Conservation (phyloP, 139 green algal species). For the Tetratostichococcus sp. region DNA sequence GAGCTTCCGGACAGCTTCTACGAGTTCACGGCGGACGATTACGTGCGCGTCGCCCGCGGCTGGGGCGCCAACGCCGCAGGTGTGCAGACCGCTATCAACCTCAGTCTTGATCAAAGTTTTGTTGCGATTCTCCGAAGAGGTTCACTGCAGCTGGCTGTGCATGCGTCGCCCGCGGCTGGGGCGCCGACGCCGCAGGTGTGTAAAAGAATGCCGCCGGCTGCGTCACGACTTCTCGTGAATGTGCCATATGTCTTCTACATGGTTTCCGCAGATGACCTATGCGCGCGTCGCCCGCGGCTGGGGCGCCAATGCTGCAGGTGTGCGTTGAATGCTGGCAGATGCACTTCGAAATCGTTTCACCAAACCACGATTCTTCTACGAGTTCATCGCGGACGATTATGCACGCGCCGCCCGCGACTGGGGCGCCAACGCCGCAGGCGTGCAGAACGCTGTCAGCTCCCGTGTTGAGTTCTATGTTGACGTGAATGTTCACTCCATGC, state of each 20-base stretch:
- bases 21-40: conserved; percentile 28
- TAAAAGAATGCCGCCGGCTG: no score
- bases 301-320: conserved; percentile 7
- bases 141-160: conserved; percentile 23
- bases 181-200: conserved; percentile 9
- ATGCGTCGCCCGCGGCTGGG: conserved; percentile 11
- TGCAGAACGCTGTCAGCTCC: no score
- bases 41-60: conserved; percentile 13
- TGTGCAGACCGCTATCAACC: no score
- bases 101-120: no score
- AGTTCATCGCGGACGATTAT: conserved; percentile 27
- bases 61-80: conserved; percentile 9
- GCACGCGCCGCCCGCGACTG: conserved; percentile 11
- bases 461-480: no score
- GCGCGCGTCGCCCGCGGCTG: conserved; percentile 14
- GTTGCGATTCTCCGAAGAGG: conserved; percentile 26
- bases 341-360: no score
- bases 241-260: no score
- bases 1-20: conserved; percentile 7
- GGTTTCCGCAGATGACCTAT: conserved; percentile 24
- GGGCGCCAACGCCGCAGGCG: conserved; percentile 8
- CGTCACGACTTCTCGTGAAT: no score
- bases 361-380: no score
- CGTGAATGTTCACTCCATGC: no score
- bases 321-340: no score